Evolutionary conservation across 2,329 filamentous ascomycete species (phyloP).

Genomic region (Penicillium verrucosum): DNA sequence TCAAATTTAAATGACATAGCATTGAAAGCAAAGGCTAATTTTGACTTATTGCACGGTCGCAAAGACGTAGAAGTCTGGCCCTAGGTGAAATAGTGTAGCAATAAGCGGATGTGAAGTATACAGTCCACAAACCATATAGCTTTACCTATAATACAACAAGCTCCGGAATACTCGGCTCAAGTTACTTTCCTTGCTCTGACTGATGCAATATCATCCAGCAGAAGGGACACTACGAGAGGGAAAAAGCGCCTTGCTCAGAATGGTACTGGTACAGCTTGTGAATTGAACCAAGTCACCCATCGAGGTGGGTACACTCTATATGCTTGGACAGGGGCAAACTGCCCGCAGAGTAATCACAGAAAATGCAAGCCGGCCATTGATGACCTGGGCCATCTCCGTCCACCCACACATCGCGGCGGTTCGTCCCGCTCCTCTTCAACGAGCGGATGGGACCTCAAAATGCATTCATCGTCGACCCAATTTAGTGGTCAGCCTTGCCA

Average conservation of each 20-base stretch:
- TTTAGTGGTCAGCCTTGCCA: constrained; percentile 36
- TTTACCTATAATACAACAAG: not conserved
- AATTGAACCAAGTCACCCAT: constrained; percentile 35
- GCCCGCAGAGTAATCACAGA: constrained; percentile 27
- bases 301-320: constrained; percentile 36
- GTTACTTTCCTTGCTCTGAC: not conserved
- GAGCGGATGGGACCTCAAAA: constrained; percentile 17
- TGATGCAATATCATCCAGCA: not conserved
- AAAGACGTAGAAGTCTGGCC: not conserved
- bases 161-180: not conserved
- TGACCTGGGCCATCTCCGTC: constrained; percentile 18
- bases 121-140: not conserved
- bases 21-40: not conserved
- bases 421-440: constrained; percentile 13
- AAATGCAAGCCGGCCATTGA: constrained; percentile 22
- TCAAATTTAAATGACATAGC: not conserved
- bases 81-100: not conserved
- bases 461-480: constrained; percentile 14
- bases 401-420: constrained; percentile 13
- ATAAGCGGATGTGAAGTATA: not conserved
- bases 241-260: not conserved
- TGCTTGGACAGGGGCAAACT: constrained; percentile 39
- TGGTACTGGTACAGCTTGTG: constrained; percentile 40
- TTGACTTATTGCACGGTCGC: not conserved
- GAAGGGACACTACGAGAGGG: not conserved